A percentile compares a stretch with the other conserved stretches of the same genome.
These are phyloP conservation scores for Wickerhamomyces bovis DNA, from an alignment of 805 yeast species.

Conservation along the genomic window DNA sequence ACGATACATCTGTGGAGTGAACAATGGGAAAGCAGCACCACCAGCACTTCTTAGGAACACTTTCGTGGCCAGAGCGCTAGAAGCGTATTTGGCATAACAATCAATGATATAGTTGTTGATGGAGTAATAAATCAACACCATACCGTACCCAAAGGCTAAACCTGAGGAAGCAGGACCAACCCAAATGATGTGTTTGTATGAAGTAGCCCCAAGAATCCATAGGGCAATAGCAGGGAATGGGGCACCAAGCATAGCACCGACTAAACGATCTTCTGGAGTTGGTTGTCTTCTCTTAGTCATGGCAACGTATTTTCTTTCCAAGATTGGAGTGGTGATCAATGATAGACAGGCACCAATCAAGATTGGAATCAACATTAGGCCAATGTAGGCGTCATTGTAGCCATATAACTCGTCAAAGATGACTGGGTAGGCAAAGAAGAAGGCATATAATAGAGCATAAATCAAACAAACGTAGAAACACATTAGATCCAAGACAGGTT, in stretches of 20 bases:
- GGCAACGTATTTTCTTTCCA: slow-evolving; percentile 57
- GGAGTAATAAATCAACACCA: slow-evolving; percentile 71
- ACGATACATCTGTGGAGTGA: slow-evolving; percentile 76
- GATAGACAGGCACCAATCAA: slow-evolving; percentile 81
- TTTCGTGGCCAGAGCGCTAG: slow-evolving; percentile 76
- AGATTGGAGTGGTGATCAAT: slow-evolving; percentile 61
- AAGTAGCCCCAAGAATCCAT: slow-evolving; percentile 77
- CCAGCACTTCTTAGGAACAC: slow-evolving; percentile 77
- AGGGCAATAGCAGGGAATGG: slow-evolving; percentile 78
- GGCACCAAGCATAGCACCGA: slow-evolving; percentile 79
- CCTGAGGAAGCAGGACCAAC: slow-evolving; percentile 78
- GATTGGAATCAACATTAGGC: slow-evolving; percentile 86
- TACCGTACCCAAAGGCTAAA: slow-evolving; percentile 70
- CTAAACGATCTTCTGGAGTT: slow-evolving; percentile 71
- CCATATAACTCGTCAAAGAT: slow-evolving; percentile 75
- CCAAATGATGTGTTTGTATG: slow-evolving; percentile 67
- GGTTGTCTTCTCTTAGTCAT: slow-evolving; percentile 51
- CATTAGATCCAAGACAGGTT: slow-evolving; percentile 80
- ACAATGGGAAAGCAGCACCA: slow-evolving; percentile 82
- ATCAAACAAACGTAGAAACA: slow-evolving; percentile 84
- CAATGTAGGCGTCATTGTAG: slow-evolving; percentile 70
- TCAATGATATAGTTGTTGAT: slow-evolving; percentile 84
- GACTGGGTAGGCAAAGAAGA: slow-evolving; percentile 93
- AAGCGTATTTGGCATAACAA: slow-evolving; percentile 77
- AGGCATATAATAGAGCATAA: slow-evolving; percentile 86